phyloP scores from a whole-genome alignment of 371 early-diverging fungal species.

The Mucor racemosus region DNA sequence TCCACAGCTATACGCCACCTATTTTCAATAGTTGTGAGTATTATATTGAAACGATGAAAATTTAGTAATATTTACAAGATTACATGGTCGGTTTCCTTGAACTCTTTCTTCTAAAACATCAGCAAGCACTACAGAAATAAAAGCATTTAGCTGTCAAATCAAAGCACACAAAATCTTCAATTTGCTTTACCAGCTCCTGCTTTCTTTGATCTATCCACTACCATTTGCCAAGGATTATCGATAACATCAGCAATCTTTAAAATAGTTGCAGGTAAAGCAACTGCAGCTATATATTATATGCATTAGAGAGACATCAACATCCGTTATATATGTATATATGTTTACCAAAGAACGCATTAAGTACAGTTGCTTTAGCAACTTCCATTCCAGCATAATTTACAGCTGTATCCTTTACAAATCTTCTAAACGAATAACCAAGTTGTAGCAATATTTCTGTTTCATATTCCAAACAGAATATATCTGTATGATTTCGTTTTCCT shows the following conservation, averaged over 20 bases:
- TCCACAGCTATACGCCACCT: slow-evolving; percentile 90
- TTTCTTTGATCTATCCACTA: slow-evolving; percentile 85
- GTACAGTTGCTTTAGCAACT: slow-evolving; percentile 84
- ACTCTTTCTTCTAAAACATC: slow-evolving; percentile 82
- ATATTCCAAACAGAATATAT: slow-evolving; percentile 71
- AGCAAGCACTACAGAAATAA: slow-evolving; percentile 62
- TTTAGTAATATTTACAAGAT: slow-evolving; percentile 57
- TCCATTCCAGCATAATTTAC: slow-evolving; percentile 84
- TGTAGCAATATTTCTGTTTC: slow-evolving; percentile 79
- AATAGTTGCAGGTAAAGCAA: slow-evolving; percentile 74
- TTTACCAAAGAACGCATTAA: slow-evolving; percentile 71
- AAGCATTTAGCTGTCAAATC: not conserved
- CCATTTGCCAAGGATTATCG: slow-evolving; percentile 95
- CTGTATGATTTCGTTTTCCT: slow-evolving; percentile 40
- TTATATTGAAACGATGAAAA: too few relatives aligned
- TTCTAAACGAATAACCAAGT: slow-evolving; percentile 79
- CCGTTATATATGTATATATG: not conserved
- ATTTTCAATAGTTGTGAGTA: not conserved
- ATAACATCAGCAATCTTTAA: slow-evolving; percentile 60
- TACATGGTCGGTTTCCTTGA: slow-evolving; percentile 92
- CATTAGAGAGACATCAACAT: too few relatives aligned
- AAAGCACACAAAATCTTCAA: not conserved
- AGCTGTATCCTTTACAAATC: slow-evolving; percentile 83
- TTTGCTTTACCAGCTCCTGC: slow-evolving; percentile 69
- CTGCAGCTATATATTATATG: slow-evolving; percentile 63